phyloP scores from a whole-genome alignment of 352 stramenopile species.

The Phytopythium delawarense region DNA sequence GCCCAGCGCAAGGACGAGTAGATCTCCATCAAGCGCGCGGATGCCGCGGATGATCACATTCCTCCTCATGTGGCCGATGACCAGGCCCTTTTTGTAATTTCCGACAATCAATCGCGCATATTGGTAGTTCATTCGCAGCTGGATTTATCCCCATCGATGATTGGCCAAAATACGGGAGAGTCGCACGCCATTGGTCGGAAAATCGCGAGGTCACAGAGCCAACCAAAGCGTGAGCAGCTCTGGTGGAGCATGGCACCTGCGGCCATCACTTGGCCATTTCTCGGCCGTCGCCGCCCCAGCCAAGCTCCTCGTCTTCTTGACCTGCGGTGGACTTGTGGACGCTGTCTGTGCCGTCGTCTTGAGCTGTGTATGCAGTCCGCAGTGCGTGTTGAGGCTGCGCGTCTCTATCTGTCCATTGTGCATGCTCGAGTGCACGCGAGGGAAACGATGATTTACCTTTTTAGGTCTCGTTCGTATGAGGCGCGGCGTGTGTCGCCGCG shows the following conservation, averaged over 20 bases:
- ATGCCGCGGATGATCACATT: too few relatives aligned
- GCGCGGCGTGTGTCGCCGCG: conserved; percentile 13
- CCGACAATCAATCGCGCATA: background rate
- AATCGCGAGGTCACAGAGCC: background rate
- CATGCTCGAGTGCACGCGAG: background rate
- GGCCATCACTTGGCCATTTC: background rate
- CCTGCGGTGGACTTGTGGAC: too few relatives aligned
- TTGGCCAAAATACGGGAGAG: background rate
- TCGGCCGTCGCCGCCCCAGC: background rate
- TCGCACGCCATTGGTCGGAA: background rate
- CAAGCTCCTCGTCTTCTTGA: background rate
- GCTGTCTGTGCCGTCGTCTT: too few relatives aligned
- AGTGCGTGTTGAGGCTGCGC: background rate
- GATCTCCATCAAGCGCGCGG: background rate
- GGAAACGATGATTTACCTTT: conserved; percentile 57
- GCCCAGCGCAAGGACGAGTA: conserved; percentile 64
- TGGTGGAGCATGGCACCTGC: background rate
- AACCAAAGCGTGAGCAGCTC: background rate
- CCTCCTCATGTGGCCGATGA: too few relatives aligned
- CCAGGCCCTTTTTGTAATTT: conserved; percentile 1
- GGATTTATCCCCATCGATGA: background rate
- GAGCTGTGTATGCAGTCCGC: background rate
- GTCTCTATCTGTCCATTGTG: background rate
- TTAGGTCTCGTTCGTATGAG: conserved; percentile 70
- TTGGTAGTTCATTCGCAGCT: background rate